Evolutionary conservation across 331 rosid genomes (phyloP), one percentile per base, ranked within the genome.

Genomic region (Quercus tomentella): DNA sequence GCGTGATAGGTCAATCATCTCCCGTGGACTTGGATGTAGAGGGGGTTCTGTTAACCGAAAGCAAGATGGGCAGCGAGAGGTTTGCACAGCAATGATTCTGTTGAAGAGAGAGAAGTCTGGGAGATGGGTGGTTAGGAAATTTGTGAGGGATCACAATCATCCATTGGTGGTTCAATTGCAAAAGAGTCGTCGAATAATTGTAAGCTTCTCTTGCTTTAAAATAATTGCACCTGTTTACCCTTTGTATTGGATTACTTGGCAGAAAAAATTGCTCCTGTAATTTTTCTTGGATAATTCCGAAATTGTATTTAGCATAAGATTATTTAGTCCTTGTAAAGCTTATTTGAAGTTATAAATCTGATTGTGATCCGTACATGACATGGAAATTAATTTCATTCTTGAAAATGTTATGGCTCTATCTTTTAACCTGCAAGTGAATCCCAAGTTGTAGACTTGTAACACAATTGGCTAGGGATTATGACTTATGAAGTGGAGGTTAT

Each of bases 1-100:
- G 76, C 79, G 72, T 58, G 81, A 84, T 70, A 83, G 87, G 52
- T 84, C 83, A 41, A 72, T 84, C 30, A 76, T 84, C 73, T 84
- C 87, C 35, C 87, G 87, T 55, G 84, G 84, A 25, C 62, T 84
- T 71, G 87, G 87, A 62, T 84, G 87, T 66, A 84, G 81, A 76
- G 84, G 87, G 72, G 9, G 54, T 16, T 63, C 83, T 54, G 51
- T 28, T 41, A 55, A 58, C 76, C 66, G 73, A 60, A 78, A 73
- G 73, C 76, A 75, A 73, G 71, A 31, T 62, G 67, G 54, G 69
- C 81, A 71, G 52, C 76, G 54, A 17, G 73, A 72, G 20, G 51
- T 31, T 65, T 84, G 87, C 65, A 23, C 73, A 9, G 84, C 87
- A 54, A 80, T 76, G 81, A 20, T 80, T 65, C 31, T 84, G 68